phyloP scores from a whole-genome alignment of 306 rosid species.

The Echinosophora koreensis region DNA sequence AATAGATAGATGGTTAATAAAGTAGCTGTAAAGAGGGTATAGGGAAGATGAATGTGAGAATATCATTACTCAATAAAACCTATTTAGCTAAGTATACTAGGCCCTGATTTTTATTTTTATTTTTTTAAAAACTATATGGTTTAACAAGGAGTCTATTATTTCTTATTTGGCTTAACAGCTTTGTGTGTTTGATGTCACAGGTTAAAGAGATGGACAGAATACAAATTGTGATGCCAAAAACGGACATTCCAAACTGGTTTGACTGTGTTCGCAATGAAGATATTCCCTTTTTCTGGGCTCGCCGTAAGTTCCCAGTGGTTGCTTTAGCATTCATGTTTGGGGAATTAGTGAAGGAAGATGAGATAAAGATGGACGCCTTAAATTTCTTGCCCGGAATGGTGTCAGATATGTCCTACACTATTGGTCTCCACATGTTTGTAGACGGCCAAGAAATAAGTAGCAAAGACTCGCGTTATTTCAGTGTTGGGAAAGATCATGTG shows the following conservation, averaged over 20 bases:
- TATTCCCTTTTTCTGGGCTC: neutral
- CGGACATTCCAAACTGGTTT: neutral
- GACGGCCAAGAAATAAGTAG: neutral
- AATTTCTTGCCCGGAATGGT: neutral
- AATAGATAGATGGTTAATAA: too few relatives aligned
- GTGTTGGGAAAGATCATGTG: neutral
- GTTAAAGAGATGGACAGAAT: neutral
- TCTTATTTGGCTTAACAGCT: too few relatives aligned
- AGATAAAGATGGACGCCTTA: too few relatives aligned
- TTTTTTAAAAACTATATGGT: too few relatives aligned
- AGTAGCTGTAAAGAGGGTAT: too few relatives aligned
- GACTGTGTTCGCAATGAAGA: neutral
- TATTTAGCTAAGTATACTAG: too few relatives aligned
- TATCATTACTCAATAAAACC: too few relatives aligned
- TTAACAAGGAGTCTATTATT: too few relatives aligned
- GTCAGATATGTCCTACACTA: neutral
- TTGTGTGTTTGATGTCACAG: neutral
- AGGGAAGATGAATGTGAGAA: too few relatives aligned
- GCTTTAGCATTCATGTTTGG: conserved; percentile 7
- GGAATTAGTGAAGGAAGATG: too few relatives aligned
- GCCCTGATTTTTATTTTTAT: too few relatives aligned
- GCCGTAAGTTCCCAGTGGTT: neutral
- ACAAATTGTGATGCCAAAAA: conserved; percentile 11
- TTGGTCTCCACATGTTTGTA: neutral
- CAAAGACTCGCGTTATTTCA: neutral